Evolutionary conservation across 306 rosid genomes (phyloP), one percentile per base, ranked within the genome.

Genomic region (Cucurbita argyrosperma): DNA sequence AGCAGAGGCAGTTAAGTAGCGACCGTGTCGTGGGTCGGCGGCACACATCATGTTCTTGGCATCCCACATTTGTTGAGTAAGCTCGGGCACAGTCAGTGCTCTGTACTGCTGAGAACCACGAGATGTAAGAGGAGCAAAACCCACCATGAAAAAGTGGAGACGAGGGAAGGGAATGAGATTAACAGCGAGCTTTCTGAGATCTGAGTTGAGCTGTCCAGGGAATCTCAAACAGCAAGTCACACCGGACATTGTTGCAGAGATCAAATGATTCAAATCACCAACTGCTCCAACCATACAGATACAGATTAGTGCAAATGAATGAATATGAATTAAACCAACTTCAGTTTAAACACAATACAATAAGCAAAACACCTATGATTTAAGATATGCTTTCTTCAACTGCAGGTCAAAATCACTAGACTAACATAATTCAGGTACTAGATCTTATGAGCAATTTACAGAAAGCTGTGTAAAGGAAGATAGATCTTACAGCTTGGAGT

Each of bases 1-100:
- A 30, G 35, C 35, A 30, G 35, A 30, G 35, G 35, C 35, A 0
- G 35, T 30, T 30, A 30, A 30, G 35, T 30, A 30, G 35, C 35
- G 35, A 30, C 35, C 35, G 35, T 30, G 35, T 30, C 35, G 35
- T 30, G 35, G 35, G 35, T 30, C 35, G 35, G 35, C 35, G 0
- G 35, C 35, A 30, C 35, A 30, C 35, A 30, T 30, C 35, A 30
- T 30, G 86, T 87, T 87, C 89, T 87, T 87, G 0, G 96, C 76
- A 84, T 89, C 96, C 92, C 96, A 89, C 96, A 89, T 89, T 75
- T 89, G 96, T 71, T 89, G 96, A 4, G 96, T 89, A 54, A 89
- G 92, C 82, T 89, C 96, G 0, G 96, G 96, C 10, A 89, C 96
- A 49, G 90, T 89, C 14, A 87, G 61, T 15, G 91, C 83, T 38